Conservation (phyloP, 331 rosid species). For the Malus hybrid region DNA sequence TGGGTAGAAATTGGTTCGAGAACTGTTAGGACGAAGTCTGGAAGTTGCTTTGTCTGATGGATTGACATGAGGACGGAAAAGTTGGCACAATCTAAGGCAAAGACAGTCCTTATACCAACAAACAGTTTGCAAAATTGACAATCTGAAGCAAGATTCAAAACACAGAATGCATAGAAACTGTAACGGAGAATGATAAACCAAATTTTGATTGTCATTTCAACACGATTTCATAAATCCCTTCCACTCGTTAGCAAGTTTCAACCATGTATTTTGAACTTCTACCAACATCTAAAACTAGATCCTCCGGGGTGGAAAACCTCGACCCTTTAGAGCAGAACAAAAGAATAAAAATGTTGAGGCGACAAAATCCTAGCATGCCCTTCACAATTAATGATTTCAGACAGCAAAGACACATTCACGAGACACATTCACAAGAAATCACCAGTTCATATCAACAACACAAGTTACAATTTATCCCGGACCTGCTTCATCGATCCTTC, state of each 20-base stretch:
- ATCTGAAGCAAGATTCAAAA: neutral
- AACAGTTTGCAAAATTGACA: neutral
- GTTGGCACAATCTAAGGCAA: neutral
- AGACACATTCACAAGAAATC: constrained; percentile 15
- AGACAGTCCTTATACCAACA: neutral
- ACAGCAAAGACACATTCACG: neutral
- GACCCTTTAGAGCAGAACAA: neutral
- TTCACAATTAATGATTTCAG: neutral
- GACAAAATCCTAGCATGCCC: neutral
- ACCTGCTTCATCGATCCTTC: constrained; percentile 11
- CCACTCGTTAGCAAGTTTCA: neutral
- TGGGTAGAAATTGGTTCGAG: neutral
- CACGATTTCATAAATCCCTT: neutral
- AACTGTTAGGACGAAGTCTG: neutral
- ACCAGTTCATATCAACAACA: constrained; percentile 10
- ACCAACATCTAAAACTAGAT: neutral
- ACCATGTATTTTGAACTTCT: neutral
- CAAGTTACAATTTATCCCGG: constrained; percentile 9
- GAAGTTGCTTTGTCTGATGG: neutral
- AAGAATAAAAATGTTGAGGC: neutral
- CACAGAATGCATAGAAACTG: neutral
- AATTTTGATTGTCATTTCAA: neutral
- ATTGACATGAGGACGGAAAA: neutral
- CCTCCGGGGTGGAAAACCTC: neutral
- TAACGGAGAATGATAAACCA: neutral